Base-by-base conservation (phyloP, 2,329 filamentous ascomycete genomes). In the Grosmannia clavigera region DNA sequence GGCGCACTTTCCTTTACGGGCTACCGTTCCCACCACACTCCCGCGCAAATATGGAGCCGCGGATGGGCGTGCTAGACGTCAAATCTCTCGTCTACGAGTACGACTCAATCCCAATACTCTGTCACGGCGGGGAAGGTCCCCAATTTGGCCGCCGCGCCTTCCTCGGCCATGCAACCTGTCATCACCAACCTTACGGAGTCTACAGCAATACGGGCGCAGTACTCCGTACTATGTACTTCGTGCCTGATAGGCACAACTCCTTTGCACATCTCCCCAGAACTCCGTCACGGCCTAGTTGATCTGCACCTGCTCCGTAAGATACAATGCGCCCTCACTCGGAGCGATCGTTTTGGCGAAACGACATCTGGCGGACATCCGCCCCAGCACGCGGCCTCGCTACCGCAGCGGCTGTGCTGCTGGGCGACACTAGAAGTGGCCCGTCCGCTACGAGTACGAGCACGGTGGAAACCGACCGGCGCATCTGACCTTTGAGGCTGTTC, bases 71-170 rank as follows among this genome's bases (percentile, higher is more conserved):
- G 48, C n/a, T 27, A 51, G 48, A 16, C 22, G 25, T 51, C n/a
- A 27, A 25, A 51, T n/a, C 43, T 48, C 43, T 48, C 19, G 19
- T 25, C 25, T 16, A 16, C 56, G 10, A 19, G 3, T 31, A 22
- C 57, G 38, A 14, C 16, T 25, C 25, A 31, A 40, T 57, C 59
- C 61, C 59, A 61, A 38, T 48, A 57, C 38, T 59, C 46, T 57
- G 59, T 61, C 57, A 59, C 57, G 59, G 31, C 31, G 38, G 38
- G 31, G 53, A 55, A 53, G 48, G 48, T 29, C 52, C 19, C 27
- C 52, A 31, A n/a, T 54, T 16, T 22, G 19, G 53, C 31, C 19
- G 31, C 5, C 55, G 38, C 22, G 40, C 38, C 33, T 25, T 43
- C 35, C 35, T 48, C 40, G 12, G 35, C 31, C 55, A 16, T 57